Percentiles rank a stretch among this genome's conserved stretches.
Conservation (phyloP, 176 grass and related monocot species). For the Pontederia crassipes region DNA sequence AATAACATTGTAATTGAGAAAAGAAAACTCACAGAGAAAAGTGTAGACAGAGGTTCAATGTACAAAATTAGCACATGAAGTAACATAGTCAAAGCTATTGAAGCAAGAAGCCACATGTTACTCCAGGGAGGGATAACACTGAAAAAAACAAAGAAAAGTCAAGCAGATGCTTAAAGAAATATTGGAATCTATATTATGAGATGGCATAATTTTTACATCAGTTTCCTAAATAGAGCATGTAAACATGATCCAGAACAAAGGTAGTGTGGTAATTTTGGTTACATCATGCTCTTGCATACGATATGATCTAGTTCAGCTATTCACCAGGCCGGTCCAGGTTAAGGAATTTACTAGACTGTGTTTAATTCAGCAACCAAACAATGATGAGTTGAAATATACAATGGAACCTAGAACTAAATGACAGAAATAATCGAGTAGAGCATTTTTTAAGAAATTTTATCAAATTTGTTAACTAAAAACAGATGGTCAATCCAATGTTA, state of each 20-base stretch:
- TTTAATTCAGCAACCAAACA: too few relatives aligned
- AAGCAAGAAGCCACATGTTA: slow-evolving; percentile 88
- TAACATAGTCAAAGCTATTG: slow-evolving; percentile 86
- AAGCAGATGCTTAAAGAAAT: not conserved
- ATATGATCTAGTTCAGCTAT: too few relatives aligned
- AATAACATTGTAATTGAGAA: slow-evolving; percentile 2
- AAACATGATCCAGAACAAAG: not conserved
- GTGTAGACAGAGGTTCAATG: slow-evolving; percentile 62
- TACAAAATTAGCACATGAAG: slow-evolving; percentile 80
- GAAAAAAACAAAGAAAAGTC: slow-evolving; percentile 12
- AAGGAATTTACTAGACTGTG: too few relatives aligned
- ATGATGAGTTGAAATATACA: too few relatives aligned
- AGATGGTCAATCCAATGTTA: too few relatives aligned
- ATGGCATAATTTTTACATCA: not conserved
- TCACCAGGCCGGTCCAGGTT: too few relatives aligned
- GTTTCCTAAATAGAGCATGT: not conserved
- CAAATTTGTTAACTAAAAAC: too few relatives aligned
- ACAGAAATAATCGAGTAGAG: too few relatives aligned
- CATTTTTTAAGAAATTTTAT: too few relatives aligned
- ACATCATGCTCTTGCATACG: too few relatives aligned
- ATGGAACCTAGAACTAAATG: too few relatives aligned
- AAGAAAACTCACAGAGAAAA: slow-evolving; percentile 82
- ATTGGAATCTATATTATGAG: slow-evolving; percentile 1
- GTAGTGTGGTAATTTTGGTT: too few relatives aligned
- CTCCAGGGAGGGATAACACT: slow-evolving; percentile 94